Base-by-base conservation (phyloP, 164 flowering plant species). In the Echeveria elegans region DNA sequence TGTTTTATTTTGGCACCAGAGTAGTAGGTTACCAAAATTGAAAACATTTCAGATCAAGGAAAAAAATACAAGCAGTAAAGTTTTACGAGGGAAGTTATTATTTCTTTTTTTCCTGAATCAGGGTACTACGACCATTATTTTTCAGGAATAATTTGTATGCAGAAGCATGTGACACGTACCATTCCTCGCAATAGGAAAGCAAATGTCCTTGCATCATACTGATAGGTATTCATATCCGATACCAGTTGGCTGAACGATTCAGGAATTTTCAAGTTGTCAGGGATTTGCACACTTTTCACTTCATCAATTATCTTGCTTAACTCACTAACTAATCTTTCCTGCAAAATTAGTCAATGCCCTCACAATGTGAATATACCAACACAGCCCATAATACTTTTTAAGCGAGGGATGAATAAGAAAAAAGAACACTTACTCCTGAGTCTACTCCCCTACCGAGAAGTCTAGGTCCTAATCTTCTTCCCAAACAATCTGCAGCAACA, bases 391-490 rank as follows among this genome's bases (percentile, higher is more conserved):
- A 15, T 19, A 19, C 18, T 23, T 34, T 23, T 8, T 1, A 10
- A 31, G 4, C 24, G 31, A 6, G 2, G 10, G 29, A 31, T 34
- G 37, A 29, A 18, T 12, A 48, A 34, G n/a, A 28, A 45, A 12
- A 21, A 16, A 18, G 30, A 37, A 63, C 37, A 64, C 63, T 85
- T 79, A 94, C 99, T 86, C 76, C 83, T 71, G 96, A 85, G 86
- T 83, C 87, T 81, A 89, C 96, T 69, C 75, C 80, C 72, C 94
- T 78, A 58, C 96, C 90, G 71, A 94, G 93, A 80, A 91, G 71
- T 77, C 80, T 83, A 14, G 99, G 97, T 71, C 99, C 99, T 76
- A 82, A 79, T 37, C 96, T 86, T 74, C 99, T 84, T 36, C 99
- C 96, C 72, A 88, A 77, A 84, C 99, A 94, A 88, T 82, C 99